Evolutionary conservation across 2,329 filamentous ascomycete genomes (phyloP), one percentile per base, ranked within the genome.

Genomic region (Colletotrichum cuscutae): DNA sequence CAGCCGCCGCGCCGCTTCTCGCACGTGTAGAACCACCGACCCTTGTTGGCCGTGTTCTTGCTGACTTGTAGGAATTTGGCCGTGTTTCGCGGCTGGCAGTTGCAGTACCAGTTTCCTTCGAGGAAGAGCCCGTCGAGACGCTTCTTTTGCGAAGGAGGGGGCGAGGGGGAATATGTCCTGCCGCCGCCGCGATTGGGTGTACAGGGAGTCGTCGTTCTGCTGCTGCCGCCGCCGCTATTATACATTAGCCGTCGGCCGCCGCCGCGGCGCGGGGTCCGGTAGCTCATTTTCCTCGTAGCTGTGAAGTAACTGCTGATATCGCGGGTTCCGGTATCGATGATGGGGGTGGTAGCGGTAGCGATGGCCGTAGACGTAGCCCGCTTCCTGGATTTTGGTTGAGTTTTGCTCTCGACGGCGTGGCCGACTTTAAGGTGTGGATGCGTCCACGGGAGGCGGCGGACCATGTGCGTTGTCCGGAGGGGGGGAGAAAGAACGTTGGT

Each of bases 11-110:
- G 59, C 7, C 79, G 78, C 8, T 77, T 76, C n/a, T 76, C 70
- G 76, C 86, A 88, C 11, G 78, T 81, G 78, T 82, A 86, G 76
- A 86, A 88, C 62, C 78, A 80, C 62, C 79, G 82, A 28, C 85
- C 85, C 57, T 82, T 79, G 76, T 86, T 87, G 28, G 73, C 75
- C 1, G 78, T 77, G 4, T 81, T 75, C 69, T 84, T 86, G 63
- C 79, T 82, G 35, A 83, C 82, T 63, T 80, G 78, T n/a, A 79
- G 77, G 46, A 80, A 78, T 11, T 76, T 75, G 7, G 85, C 84
- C 30, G 76, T 78, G 30, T 78, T 77, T 15, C 82, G 84, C 28
- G 84, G 85, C 28, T 79, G 78, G 70, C 85, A 87, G 73, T 87
- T 84, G 76, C 84, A 84, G 79, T 77, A 82, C 81, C 82, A 84